Evolutionary conservation across 345 rosid genomes (phyloP).

Genomic region (Combretum micranthum): DNA sequence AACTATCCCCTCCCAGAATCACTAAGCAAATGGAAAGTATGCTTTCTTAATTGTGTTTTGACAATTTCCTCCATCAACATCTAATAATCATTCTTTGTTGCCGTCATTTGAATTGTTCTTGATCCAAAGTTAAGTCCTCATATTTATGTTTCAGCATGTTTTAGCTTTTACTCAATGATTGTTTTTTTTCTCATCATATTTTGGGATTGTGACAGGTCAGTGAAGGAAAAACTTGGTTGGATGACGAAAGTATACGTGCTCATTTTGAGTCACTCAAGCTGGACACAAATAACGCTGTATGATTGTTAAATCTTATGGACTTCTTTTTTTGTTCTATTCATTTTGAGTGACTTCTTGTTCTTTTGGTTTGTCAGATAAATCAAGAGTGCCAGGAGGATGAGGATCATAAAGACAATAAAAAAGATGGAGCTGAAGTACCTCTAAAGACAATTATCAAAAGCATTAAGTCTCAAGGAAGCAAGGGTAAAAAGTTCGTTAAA

Average conservation of each 20-base stretch:
- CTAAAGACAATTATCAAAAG: conserved; percentile 66
- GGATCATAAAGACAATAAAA: conserved; percentile 46
- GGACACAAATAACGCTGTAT: conserved; percentile 49
- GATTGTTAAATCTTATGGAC: conserved; percentile 11
- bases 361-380: conserved; percentile 37
- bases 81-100: too few relatives aligned
- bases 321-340: neutral
- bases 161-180: neutral
- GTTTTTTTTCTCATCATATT: too few relatives aligned
- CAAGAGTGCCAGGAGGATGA: conserved; percentile 34
- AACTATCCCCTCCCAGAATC: too few relatives aligned
- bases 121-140: too few relatives aligned
- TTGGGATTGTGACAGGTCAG: conserved; percentile 31
- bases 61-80: too few relatives aligned
- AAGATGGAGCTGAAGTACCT: conserved; percentile 74
- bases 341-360: conserved; percentile 10
- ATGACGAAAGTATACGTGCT: conserved; percentile 62
- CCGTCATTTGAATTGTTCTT: too few relatives aligned
- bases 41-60: too few relatives aligned
- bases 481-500: conserved; percentile 48
- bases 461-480: conserved; percentile 61
- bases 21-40: too few relatives aligned
- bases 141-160: neutral
- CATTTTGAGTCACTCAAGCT: conserved; percentile 68
- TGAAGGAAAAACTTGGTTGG: conserved; percentile 70